These are phyloP conservation scores for Przewalskia tangutica DNA, from an alignment of 257 asterid genomes.

Conservation along the genomic window DNA sequence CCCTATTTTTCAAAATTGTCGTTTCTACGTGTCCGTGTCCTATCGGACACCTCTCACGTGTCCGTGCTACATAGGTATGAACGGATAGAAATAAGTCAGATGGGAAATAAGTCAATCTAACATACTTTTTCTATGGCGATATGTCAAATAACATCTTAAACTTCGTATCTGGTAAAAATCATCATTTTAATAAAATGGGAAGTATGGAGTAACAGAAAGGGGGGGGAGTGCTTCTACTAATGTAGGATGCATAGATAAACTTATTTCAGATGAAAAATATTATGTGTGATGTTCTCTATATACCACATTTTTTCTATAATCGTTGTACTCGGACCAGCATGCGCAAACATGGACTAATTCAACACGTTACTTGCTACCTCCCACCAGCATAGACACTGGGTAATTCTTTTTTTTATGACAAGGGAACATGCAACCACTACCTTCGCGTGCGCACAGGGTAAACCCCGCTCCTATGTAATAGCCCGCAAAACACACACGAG, in stretches of 20 bases:
- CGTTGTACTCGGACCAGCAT: neutral
- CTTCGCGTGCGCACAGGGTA: too few species aligned
- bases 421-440: too few species aligned
- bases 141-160: neutral
- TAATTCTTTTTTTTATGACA: neutral
- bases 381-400: neutral
- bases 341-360: neutral
- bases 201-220: neutral
- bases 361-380: neutral
- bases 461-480: too few species aligned
- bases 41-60: too few species aligned
- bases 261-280: neutral
- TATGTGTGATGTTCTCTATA: neutral
- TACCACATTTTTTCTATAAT: neutral
- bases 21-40: too few species aligned
- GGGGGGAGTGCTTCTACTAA: neutral
- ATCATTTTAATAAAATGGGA: neutral
- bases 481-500: too few species aligned
- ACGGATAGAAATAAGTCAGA: too few species aligned
- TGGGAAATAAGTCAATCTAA: neutral
- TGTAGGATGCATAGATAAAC: neutral
- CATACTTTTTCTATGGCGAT: neutral
- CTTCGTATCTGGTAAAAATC: neutral
- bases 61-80: too few species aligned
- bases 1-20: too few species aligned